Evolutionary conservation across 1,284 basidiomycete genomes (phyloP).

Genomic region (Boletus holoroseus): DNA sequence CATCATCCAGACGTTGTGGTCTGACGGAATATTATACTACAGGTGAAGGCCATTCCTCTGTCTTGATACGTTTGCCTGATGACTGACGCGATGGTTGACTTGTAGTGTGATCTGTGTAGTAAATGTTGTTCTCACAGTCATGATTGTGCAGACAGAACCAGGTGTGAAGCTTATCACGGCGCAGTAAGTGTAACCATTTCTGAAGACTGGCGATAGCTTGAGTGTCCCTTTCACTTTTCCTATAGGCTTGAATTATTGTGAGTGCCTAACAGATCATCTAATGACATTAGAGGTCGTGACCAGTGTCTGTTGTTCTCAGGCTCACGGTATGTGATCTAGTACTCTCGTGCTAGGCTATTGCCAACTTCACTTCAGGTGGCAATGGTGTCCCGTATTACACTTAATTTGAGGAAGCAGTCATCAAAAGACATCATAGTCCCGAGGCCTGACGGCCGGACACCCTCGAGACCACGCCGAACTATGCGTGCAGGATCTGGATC

Average conservation of each 20-base stretch:
- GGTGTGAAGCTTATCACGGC: conserved; percentile 42
- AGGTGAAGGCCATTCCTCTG: conserved; percentile 26
- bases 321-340: conserved; percentile 29
- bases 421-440: not conserved
- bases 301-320: conserved; percentile 14
- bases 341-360: not conserved
- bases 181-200: conserved; percentile 36
- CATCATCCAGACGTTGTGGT: conserved; percentile 34
- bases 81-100: not conserved
- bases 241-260: conserved; percentile 43
- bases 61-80: not conserved
- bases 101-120: conserved; percentile 41
- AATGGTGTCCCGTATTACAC: conserved; percentile 46
- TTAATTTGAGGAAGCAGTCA: conserved; percentile 34
- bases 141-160: conserved; percentile 37
- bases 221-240: not conserved
- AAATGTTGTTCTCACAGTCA: conserved; percentile 42
- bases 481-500: not conserved
- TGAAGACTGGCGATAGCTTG: not conserved
- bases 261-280: conserved; percentile 15
- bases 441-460: not conserved
- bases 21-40: conserved; percentile 45
- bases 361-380: conserved; percentile 31
- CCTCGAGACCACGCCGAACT: not conserved
- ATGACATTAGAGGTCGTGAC: not conserved